A percentile compares a stretch with the other conserved stretches of the same genome.
phyloP scores from a whole-genome alignment of 768 basidiomycete species.

The Tricholoma saponaceum region DNA sequence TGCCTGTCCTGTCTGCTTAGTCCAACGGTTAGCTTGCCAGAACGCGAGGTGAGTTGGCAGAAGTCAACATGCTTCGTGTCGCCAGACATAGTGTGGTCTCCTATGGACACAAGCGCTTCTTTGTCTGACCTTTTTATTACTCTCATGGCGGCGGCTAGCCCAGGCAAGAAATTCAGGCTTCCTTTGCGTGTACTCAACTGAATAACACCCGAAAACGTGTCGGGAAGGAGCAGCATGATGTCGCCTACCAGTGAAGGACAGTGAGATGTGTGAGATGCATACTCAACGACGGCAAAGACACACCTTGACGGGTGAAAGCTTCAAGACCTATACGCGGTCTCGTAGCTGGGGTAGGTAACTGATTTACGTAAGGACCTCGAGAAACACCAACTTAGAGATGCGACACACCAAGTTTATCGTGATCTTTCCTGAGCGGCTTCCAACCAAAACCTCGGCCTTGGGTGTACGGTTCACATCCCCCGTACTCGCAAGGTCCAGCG shows the following conservation, averaged over 20 bases:
- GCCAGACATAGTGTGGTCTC: constrained; percentile 14
- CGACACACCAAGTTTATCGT: constrained; percentile 33
- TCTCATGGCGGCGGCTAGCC: constrained; percentile 19
- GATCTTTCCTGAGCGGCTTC: constrained; percentile 33
- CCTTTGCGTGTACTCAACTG: constrained; percentile 22
- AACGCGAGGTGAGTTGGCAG: constrained; percentile 32
- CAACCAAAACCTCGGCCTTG: constrained; percentile 34
- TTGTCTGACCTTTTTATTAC: constrained; percentile 25
- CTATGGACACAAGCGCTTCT: constrained; percentile 37
- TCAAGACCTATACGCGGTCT: constrained; percentile 36
- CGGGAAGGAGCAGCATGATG: constrained; percentile 23
- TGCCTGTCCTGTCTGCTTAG: constrained; percentile 37
- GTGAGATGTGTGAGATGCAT: constrained; percentile 4
- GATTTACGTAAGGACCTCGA: background rate
- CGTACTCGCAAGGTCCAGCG: constrained; percentile 33
- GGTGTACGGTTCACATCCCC: constrained; percentile 25
- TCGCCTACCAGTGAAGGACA: constrained; percentile 13
- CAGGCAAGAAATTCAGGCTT: constrained; percentile 24
- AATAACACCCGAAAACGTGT: constrained; percentile 25
- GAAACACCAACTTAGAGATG: constrained; percentile 1
- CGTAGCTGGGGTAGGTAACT: constrained; percentile 29
- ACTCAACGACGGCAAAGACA: background rate
- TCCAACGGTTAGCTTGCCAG: constrained; percentile 40
- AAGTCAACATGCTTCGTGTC: constrained; percentile 28
- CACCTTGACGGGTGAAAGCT: constrained; percentile 30